A percentile compares a stretch with the other conserved stretches of the same genome.
Conservation (phyloP, 2,329 filamentous ascomycete genomes). For the Chrysoporthe puriensis region DNA sequence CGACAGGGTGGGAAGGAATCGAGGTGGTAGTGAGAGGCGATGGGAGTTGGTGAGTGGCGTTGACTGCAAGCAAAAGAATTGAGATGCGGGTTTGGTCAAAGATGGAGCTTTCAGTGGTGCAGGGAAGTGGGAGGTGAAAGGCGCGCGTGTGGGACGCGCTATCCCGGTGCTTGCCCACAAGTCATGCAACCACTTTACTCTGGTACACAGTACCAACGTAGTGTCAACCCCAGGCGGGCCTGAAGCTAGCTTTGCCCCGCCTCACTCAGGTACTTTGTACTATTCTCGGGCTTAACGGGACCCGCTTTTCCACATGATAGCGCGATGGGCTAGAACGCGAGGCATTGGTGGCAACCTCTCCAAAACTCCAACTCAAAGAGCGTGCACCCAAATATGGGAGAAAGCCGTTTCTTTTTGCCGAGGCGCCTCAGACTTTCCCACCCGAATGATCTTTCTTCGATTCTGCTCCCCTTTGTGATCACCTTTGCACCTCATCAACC, state of each 20-base stretch:
- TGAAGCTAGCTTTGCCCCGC: background rate
- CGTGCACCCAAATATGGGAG: background rate
- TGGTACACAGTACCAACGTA: background rate
- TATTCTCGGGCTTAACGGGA: background rate
- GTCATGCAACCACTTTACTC: constrained; percentile 13
- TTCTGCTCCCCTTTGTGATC: background rate
- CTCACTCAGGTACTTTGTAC: background rate
- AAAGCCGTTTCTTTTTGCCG: constrained; percentile 2
- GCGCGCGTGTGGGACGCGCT: constrained; percentile 14
- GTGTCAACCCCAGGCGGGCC: background rate
- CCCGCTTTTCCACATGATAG: constrained; percentile 17
- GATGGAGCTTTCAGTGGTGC: background rate
- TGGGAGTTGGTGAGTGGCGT: background rate
- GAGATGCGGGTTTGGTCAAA: background rate
- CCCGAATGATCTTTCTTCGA: background rate
- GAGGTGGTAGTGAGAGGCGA: background rate
- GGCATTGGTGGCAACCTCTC: constrained; percentile 17
- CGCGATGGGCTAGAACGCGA: constrained; percentile 14
- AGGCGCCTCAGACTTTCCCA: background rate
- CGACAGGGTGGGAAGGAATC: background rate
- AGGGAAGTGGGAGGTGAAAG: background rate
- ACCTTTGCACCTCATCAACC: background rate
- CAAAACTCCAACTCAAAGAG: constrained; percentile 2
- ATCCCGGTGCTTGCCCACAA: constrained; percentile 2
- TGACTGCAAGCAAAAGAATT: background rate